A percentile compares a stretch with the other conserved stretches of the same genome.
phyloP scores from a whole-genome alignment of 1,284 basidiomycete species.

The Ceratobasidium sp. region DNA sequence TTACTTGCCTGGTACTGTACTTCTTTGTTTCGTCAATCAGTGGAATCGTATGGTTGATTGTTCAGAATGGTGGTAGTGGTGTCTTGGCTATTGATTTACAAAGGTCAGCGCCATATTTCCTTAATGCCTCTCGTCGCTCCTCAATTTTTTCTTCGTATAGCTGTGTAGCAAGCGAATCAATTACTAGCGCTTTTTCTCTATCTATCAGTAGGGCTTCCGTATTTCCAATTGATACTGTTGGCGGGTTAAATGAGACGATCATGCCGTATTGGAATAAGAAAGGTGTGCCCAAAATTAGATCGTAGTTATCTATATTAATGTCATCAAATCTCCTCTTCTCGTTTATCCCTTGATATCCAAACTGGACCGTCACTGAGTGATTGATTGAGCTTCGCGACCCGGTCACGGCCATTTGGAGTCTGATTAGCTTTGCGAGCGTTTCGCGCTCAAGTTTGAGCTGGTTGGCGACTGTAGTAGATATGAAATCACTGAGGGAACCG shows the following conservation, averaged over 20 bases:
- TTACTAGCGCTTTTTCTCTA: conserved; percentile 43
- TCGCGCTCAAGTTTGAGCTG: conserved; percentile 51
- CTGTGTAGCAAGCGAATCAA: conserved; percentile 46
- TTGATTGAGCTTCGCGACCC: conserved; percentile 29
- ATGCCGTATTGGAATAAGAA: conserved; percentile 52
- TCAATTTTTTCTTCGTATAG: conserved; percentile 46
- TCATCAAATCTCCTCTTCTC: conserved; percentile 18
- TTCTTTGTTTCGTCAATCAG: too few species aligned
- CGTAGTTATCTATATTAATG: conserved; percentile 48
- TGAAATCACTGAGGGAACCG: conserved; percentile 55
- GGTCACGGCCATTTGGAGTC: conserved; percentile 20
- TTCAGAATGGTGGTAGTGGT: too few species aligned
- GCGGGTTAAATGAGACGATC: conserved; percentile 50
- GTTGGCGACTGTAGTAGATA: conserved; percentile 53
- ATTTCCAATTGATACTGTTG: conserved; percentile 46
- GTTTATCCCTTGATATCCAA: conserved; percentile 15
- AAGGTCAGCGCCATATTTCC: conserved; percentile 48
- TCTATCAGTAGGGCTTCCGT: conserved; percentile 42
- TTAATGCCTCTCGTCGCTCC: conserved; percentile 42
- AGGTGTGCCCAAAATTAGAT: conserved; percentile 52
- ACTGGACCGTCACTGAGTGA: background rate
- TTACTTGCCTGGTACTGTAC: too few species aligned
- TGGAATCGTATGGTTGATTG: too few species aligned
- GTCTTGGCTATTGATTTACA: conserved; percentile 50
- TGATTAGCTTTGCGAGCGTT: conserved; percentile 19